These are phyloP conservation scores for Lathyrus tuberosus DNA, from an alignment of 306 rosid genomes.

Conservation along the genomic window DNA sequence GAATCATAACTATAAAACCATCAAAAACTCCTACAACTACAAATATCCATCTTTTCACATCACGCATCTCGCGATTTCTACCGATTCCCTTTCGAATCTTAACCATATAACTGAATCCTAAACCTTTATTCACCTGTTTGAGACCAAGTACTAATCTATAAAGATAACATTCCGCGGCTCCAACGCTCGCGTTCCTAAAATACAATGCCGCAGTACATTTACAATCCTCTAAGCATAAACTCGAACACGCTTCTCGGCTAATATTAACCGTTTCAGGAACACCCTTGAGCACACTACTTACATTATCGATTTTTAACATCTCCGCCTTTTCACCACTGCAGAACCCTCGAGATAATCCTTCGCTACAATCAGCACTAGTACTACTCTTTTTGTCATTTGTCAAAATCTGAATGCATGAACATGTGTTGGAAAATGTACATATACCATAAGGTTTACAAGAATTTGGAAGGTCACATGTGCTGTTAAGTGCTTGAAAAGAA, in stretches of 20 bases:
- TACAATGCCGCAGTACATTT: constrained; percentile 69
- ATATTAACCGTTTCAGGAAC: constrained; percentile 45
- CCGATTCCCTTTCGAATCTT: constrained; percentile 69
- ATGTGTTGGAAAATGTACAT: constrained; percentile 75
- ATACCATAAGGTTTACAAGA: constrained; percentile 78
- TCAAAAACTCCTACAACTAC: constrained; percentile 73
- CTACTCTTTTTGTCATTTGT: constrained; percentile 35
- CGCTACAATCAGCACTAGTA: constrained; percentile 45
- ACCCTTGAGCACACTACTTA: constrained; percentile 58
- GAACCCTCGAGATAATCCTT: constrained; percentile 40
- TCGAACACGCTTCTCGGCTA: constrained; percentile 60
- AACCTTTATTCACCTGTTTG: constrained; percentile 57
- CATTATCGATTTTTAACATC: constrained; percentile 65
- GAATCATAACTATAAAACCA: constrained; percentile 66
- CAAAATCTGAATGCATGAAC: constrained; percentile 62
- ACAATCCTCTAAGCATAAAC: constrained; percentile 72
- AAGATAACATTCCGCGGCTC: constrained; percentile 50
- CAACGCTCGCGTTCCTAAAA: constrained; percentile 20
- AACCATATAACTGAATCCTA: constrained; percentile 64
- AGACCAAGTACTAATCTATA: constrained; percentile 70
- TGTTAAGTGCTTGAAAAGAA: constrained; percentile 77
- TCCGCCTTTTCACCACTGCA: constrained; percentile 52
- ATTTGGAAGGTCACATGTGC: constrained; percentile 84
- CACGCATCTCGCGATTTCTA: constrained; percentile 44
- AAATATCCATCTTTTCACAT: constrained; percentile 75